Base-by-base conservation (phyloP, 192 early-diverging fungal genomes). In the Piromyces finnis region DNA sequence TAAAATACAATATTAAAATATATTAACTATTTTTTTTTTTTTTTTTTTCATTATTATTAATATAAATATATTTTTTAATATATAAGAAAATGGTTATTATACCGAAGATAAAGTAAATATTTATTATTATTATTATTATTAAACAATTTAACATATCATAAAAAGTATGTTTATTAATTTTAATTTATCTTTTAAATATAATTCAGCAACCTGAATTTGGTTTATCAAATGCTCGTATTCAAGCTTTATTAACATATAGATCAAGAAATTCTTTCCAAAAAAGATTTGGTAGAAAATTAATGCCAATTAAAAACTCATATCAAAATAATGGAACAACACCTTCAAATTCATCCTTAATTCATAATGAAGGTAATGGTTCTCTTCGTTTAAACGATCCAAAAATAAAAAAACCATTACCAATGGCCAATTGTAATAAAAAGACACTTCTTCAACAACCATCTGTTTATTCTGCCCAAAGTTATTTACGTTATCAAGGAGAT, bases 401-500 rank as follows among this genome's bases (percentile, higher is more conserved):
- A 22, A 51, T 51, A 22, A 51, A 51, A 51, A 51, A 51, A 6
- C 41, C 41, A 22, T 15, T 51, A 22, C 41, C 41, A 22, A 51
- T 17, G 15, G 7, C 41, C 0, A 51, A 51, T 51, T 51, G 18
- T 51, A 51, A 51, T 51, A 51, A 51, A 22, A 51, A 51, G 14
- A 51, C 15, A 1, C 15, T 51, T 51, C 41, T 51, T 51, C 41
- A 51, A 51, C 41, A 51, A 51, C 41, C 41, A 51, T 51, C 18
- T 22, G 18, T 98, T 18, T 99, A 95, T 83, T 96, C 94, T 17
- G 98, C 97, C 0, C 98, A 99, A 83, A 95, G 93, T 83, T 99
- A 99, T 84, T 88, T 99, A 84, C 89, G 98, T 77, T 98, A 99
- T 87, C 97, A 99, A 84, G 98, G 97, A 30, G 94, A 95, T 82